Evolutionary conservation across 2,329 filamentous ascomycete species (phyloP).

Genomic region (Fusarium citri): DNA sequence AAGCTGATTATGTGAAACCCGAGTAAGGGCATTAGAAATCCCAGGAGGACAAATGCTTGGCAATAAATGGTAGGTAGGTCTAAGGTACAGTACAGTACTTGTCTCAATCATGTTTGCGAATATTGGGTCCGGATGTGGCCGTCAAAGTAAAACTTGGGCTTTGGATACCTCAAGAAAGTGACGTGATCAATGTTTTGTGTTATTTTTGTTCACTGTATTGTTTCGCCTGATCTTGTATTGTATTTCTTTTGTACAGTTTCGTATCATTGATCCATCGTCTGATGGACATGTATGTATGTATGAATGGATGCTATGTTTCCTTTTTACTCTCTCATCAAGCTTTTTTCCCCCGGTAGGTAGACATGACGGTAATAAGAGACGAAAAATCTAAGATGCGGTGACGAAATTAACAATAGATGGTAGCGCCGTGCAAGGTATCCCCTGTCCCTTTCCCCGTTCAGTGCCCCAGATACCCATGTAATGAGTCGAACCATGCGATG

Average conservation of each 20-base stretch:
- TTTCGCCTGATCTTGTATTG: not conserved
- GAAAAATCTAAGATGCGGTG: slow-evolving; percentile 28
- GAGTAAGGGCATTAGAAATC: slow-evolving; percentile 3
- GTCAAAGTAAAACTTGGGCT: slow-evolving; percentile 18
- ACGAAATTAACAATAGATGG: slow-evolving; percentile 31
- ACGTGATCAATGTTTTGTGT: slow-evolving; percentile 22
- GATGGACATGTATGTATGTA: not conserved
- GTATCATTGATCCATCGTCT: not conserved
- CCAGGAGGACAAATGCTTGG: slow-evolving; percentile 7
- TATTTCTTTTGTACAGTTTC: slow-evolving; percentile 6
- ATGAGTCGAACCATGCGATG: slow-evolving; percentile 3
- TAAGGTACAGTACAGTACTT: not conserved
- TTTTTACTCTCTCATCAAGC: not conserved
- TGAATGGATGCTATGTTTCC: not conserved
- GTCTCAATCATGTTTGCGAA: slow-evolving; percentile 25
- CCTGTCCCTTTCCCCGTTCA: slow-evolving; percentile 26
- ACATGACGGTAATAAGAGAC: slow-evolving; percentile 2
- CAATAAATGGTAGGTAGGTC: not conserved
- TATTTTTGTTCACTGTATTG: slow-evolving; percentile 3
- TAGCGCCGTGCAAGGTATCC: slow-evolving; percentile 30
- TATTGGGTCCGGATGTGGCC: slow-evolving; percentile 24
- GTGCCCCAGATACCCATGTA: slow-evolving; percentile 3
- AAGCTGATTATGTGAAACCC: slow-evolving; percentile 31
- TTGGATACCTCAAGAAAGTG: not conserved
- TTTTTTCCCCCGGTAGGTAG: not conserved